Percentiles rank a stretch among this genome's conserved stretches.
phyloP scores from a whole-genome alignment of 2,329 filamentous ascomycete species.

The Colletotrichum sp. region DNA sequence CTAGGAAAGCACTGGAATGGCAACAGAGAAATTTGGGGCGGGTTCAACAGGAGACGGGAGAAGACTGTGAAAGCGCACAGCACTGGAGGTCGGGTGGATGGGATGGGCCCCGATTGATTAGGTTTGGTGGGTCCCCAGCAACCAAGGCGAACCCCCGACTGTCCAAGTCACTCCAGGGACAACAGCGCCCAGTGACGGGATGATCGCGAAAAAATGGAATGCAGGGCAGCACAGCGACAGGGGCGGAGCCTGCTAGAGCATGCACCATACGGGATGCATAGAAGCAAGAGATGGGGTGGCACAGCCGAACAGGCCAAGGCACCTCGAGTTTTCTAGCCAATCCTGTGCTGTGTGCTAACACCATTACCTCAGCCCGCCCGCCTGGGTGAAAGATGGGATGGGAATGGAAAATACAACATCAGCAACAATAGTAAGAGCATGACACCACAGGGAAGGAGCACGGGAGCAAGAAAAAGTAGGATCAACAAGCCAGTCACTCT shows the following conservation, averaged over 20 bases:
- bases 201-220: slow-evolving; percentile 2
- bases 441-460: background rate
- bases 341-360: background rate
- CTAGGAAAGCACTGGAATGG: slow-evolving; percentile 13
- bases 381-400: background rate
- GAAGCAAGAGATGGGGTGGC: slow-evolving; percentile 7
- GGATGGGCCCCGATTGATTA: slow-evolving; percentile 18
- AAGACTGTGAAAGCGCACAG: background rate
- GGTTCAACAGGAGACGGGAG: background rate
- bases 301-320: background rate
- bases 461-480: background rate
- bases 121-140: slow-evolving; percentile 17
- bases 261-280: background rate
- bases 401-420: background rate
- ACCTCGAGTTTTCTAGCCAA: background rate
- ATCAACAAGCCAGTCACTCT: background rate
- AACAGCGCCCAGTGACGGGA: background rate
- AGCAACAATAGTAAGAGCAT: background rate
- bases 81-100: background rate
- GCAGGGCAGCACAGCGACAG: slow-evolving; percentile 11
- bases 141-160: slow-evolving; percentile 8
- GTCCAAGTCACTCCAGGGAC: background rate
- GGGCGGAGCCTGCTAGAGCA: slow-evolving; percentile 7
- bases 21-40: slow-evolving; percentile 3
- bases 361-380: background rate